These are phyloP conservation scores for Mycena filopes DNA, from an alignment of 768 basidiomycete genomes.

Conservation along the genomic window DNA sequence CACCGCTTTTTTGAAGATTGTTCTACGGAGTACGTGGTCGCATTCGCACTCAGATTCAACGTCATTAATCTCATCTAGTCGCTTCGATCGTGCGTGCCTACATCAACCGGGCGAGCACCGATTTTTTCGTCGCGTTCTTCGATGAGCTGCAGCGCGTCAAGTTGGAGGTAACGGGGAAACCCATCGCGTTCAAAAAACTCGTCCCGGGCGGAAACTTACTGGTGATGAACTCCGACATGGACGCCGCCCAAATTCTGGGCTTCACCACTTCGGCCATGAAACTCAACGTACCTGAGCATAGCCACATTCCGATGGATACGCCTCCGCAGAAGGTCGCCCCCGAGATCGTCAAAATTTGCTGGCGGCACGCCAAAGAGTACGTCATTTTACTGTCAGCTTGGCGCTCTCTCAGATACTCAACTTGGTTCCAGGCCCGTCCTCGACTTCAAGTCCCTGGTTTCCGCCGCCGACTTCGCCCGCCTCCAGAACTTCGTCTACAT, in stretches of 20 bases:
- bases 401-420: background rate
- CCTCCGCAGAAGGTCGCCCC: background rate
- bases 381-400: background rate
- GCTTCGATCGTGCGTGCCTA: background rate
- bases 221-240: conserved; percentile 9
- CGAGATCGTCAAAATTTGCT: conserved; percentile 6
- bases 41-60: background rate
- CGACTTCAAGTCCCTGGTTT: background rate
- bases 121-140: conserved; percentile 3
- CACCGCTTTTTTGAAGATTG: background rate
- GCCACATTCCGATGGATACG: conserved; percentile 2
- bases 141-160: conserved; percentile 11
- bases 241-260: conserved; percentile 10
- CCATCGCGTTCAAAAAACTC: conserved; percentile 2
- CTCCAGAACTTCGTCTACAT: conserved; percentile 2
- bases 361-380: conserved; percentile 3
- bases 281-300: conserved; percentile 10
- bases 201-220: conserved; percentile 13
- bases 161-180: conserved; percentile 10
- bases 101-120: background rate
- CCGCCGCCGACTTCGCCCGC: background rate
- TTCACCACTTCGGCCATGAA: conserved; percentile 1
- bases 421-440: background rate
- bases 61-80: background rate
- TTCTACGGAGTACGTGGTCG: background rate